Evolutionary conservation across 192 early-diverging fungal genomes (phyloP).

Genomic region (Gonapodya prolifera): DNA sequence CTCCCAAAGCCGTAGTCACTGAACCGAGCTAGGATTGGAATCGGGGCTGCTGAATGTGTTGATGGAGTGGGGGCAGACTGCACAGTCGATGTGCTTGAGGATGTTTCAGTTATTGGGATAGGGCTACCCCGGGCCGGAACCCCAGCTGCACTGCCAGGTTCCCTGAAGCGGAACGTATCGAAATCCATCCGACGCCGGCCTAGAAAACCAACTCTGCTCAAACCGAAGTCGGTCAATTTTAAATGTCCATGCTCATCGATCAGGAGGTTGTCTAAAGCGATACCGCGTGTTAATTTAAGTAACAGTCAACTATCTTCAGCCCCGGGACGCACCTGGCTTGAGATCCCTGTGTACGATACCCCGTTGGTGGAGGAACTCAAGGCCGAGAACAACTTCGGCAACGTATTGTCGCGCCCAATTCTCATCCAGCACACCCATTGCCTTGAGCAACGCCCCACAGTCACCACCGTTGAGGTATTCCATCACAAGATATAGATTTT

Average conservation of each 20-base stretch:
- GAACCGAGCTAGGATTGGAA: not conserved
- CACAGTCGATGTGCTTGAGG: not conserved
- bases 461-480: slow-evolving; percentile 85
- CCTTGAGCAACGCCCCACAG: slow-evolving; percentile 72
- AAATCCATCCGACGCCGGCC: slow-evolving; percentile 51
- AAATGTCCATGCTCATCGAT: slow-evolving; percentile 76
- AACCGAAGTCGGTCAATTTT: slow-evolving; percentile 80
- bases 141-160: slow-evolving; percentile 29
- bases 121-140: not conserved
- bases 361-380: slow-evolving; percentile 65
- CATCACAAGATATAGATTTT: slow-evolving; percentile 76
- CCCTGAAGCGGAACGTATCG: not conserved
- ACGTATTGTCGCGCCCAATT: slow-evolving; percentile 79
- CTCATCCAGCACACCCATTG: slow-evolving; percentile 53
- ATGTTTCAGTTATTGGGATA: not conserved
- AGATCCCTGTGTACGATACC: slow-evolving; percentile 69
- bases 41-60: not conserved
- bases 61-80: not conserved
- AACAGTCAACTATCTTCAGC: slow-evolving; percentile 6
- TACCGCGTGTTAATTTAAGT: slow-evolving; percentile 56
- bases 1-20: slow-evolving; percentile 4
- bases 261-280: slow-evolving; percentile 55
- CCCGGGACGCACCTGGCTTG: slow-evolving; percentile 4
- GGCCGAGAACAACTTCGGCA: slow-evolving; percentile 65
- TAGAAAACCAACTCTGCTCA: slow-evolving; percentile 70